phyloP scores from a whole-genome alignment of 2,329 filamentous ascomycete species.

The Beauveria australis region DNA sequence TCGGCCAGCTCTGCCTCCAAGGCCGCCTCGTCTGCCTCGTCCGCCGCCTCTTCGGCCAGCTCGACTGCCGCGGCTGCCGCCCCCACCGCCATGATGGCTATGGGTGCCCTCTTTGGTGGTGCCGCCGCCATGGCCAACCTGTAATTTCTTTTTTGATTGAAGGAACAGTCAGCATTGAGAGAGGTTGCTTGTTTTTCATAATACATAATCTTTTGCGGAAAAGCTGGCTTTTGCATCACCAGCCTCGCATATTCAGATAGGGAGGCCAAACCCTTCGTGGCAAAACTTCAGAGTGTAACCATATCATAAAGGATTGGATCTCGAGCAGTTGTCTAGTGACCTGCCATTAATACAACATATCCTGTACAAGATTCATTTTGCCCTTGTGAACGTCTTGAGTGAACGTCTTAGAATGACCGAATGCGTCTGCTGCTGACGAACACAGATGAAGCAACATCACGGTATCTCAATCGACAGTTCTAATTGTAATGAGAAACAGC shows the following conservation, averaged over 20 bases:
- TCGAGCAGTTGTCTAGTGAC: not conserved
- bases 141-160: conserved; percentile 20
- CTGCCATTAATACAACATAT: not conserved
- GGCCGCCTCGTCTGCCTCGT: conserved; percentile 13
- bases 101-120: conserved; percentile 40
- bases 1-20: conserved; percentile 13
- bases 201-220: conserved; percentile 3
- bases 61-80: conserved; percentile 20
- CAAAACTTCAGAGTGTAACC: not conserved
- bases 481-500: no score
- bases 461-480: no score
- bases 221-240: not conserved
- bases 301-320: not conserved
- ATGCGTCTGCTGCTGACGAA: no score
- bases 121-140: conserved; percentile 37
- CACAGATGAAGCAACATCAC: no score
- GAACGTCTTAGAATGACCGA: no score
- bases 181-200: not conserved
- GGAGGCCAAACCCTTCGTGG: not conserved
- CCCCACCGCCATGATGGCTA: conserved; percentile 34
- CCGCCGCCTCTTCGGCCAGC: conserved; percentile 12
- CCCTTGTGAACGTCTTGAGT: no score
- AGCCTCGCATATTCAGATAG: not conserved
- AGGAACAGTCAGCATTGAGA: not conserved
- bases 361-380: not conserved